phyloP scores from a whole-genome alignment of 495 filamentous ascomycete genomes.

The Penicillium turbatum region DNA sequence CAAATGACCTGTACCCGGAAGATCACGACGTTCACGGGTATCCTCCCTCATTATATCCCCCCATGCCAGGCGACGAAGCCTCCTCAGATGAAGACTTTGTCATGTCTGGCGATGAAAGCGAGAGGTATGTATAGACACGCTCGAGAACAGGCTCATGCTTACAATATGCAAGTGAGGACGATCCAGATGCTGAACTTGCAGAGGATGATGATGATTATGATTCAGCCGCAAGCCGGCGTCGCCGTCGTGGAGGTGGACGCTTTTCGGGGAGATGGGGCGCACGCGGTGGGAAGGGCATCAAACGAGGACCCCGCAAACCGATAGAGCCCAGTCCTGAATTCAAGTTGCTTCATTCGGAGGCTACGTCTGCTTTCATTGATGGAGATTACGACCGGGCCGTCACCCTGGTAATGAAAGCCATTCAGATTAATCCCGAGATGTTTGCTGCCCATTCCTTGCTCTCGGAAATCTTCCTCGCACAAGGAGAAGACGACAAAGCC shows the following conservation, averaged over 20 bases:
- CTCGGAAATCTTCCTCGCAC: conserved; percentile 64
- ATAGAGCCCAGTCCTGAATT: conserved; percentile 71
- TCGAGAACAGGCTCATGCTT: background rate
- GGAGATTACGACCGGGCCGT: conserved; percentile 61
- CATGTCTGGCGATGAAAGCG: conserved; percentile 25
- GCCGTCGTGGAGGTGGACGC: conserved; percentile 35
- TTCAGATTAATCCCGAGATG: conserved; percentile 80
- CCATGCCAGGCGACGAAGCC: conserved; percentile 5
- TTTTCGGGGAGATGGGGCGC: conserved; percentile 44
- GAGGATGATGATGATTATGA: conserved; percentile 35
- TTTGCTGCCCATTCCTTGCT: conserved; percentile 72
- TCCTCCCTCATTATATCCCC: background rate
- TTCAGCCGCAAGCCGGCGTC: conserved; percentile 24
- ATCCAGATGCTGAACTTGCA: conserved; percentile 8
- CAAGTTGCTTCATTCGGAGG: conserved; percentile 64
- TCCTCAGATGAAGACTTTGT: conserved; percentile 27
- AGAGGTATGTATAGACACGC: conserved; percentile 30
- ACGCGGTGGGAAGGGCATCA: conserved; percentile 47
- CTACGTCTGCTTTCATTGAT: conserved; percentile 65
- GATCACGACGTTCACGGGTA: background rate
- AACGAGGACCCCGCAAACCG: conserved; percentile 64
- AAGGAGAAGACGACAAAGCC: conserved; percentile 63
- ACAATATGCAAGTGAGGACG: conserved; percentile 14
- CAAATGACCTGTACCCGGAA: background rate
- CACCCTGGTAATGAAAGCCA: conserved; percentile 59